Evolutionary conservation across 1,284 basidiomycete genomes (phyloP).

Genomic region (Ustilago trichophora): DNA sequence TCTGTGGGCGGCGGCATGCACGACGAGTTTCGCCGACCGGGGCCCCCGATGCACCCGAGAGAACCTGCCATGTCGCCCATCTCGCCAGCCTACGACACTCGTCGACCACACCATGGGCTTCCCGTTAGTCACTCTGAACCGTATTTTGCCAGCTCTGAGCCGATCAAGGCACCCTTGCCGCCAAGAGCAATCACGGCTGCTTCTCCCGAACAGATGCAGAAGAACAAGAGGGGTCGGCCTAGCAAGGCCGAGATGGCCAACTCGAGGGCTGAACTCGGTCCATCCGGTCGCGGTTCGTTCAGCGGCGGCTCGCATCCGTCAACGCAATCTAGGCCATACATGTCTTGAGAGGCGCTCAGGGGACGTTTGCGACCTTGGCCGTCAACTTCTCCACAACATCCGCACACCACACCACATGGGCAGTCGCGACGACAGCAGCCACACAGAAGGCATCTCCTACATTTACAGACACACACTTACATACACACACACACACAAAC

Average conservation of each 20-base stretch:
- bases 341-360: conserved; percentile 17
- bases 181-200: conserved; percentile 9
- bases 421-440: too few species aligned
- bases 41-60: conserved; percentile 9
- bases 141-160: conserved; percentile 8
- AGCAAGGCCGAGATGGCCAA: conserved; percentile 36
- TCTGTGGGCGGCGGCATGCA: conserved; percentile 6
- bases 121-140: conserved; percentile 13
- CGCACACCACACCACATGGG: too few species aligned
- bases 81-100: conserved; percentile 19
- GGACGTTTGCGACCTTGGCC: too few species aligned
- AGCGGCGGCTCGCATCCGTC: conserved; percentile 11
- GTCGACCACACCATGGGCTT: conserved; percentile 13
- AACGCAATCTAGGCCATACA: conserved; percentile 11
- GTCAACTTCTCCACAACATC: too few species aligned
- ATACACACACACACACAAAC: too few species aligned
- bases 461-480: too few species aligned
- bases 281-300: conserved; percentile 1
- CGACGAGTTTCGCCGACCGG: conserved; percentile 35
- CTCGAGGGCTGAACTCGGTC: conserved; percentile 2
- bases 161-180: conserved; percentile 14
- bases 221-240: conserved; percentile 42
- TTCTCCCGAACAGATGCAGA: conserved; percentile 22
- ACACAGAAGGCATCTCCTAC: too few species aligned
- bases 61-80: conserved; percentile 23